phyloP scores from a whole-genome alignment of 345 rosid species.

The Raphanus sativus region DNA sequence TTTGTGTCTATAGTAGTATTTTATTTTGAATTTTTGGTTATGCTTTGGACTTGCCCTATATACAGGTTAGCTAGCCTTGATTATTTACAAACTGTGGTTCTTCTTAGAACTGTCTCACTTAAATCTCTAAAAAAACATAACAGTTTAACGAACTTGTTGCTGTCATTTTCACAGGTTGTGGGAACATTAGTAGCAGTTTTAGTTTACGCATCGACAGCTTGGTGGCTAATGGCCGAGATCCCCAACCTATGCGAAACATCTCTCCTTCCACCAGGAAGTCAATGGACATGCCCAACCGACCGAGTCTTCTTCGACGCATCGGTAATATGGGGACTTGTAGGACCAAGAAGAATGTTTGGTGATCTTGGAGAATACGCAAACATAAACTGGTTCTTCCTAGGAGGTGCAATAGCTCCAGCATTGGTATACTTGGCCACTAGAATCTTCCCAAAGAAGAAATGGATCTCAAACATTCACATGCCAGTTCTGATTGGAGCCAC shows the following conservation, averaged over 20 bases:
- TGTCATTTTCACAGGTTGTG: conserved; percentile 48
- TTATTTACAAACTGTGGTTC: neutral
- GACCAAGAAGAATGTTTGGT: conserved; percentile 81
- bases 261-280: conserved; percentile 58
- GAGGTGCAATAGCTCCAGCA: conserved; percentile 65
- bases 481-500: conserved; percentile 75
- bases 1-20: neutral
- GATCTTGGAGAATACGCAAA: conserved; percentile 63
- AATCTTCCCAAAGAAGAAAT: conserved; percentile 53
- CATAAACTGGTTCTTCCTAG: conserved; percentile 74
- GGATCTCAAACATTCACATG: conserved; percentile 66
- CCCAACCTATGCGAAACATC: conserved; percentile 66
- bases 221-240: conserved; percentile 74
- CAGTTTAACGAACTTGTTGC: neutral
- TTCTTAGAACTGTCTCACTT: neutral
- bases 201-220: conserved; percentile 60
- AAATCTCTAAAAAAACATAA: neutral
- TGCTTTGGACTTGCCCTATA: neutral
- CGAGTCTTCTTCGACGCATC: conserved; percentile 75
- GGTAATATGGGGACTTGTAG: conserved; percentile 83
- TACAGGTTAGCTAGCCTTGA: neutral
- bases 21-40: neutral
- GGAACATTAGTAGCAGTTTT: conserved; percentile 61
- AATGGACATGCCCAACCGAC: conserved; percentile 78
- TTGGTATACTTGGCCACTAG: conserved; percentile 67